A percentile compares a stretch with the other conserved stretches of the same genome.
These are phyloP conservation scores for Alnus glutinosa DNA, from an alignment of 306 rosid species.

Conservation along the genomic window DNA sequence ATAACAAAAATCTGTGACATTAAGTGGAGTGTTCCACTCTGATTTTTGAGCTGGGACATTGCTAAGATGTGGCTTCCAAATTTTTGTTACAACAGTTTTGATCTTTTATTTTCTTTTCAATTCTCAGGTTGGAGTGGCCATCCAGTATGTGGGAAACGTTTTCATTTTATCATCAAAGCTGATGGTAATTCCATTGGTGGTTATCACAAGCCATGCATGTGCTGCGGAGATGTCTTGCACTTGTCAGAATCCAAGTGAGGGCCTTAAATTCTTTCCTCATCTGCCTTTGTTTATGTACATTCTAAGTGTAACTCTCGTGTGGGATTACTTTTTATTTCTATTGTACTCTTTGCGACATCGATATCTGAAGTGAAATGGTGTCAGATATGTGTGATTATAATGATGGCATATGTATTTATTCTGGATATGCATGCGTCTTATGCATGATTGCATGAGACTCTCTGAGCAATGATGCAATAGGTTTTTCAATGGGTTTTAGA, in stretches of 20 bases:
- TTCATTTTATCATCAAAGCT: slow-evolving; percentile 88
- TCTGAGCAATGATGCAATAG: background rate
- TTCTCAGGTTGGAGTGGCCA: slow-evolving; percentile 90
- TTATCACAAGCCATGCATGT: slow-evolving; percentile 93
- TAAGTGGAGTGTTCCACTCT: background rate
- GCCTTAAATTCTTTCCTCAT: slow-evolving; percentile 15
- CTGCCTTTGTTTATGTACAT: background rate
- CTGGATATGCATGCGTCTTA: background rate
- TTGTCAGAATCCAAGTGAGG: slow-evolving; percentile 97
- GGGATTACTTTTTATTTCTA: background rate
- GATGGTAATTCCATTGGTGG: slow-evolving; percentile 95
- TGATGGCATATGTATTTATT: background rate
- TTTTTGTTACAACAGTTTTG: slow-evolving; percentile 11
- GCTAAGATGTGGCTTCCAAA: background rate
- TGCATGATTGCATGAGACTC: background rate
- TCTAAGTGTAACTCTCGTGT: background rate
- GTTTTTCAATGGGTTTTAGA: background rate
- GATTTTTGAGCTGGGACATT: background rate
- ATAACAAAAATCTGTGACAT: background rate
- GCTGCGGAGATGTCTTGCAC: slow-evolving; percentile 91
- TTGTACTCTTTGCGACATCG: background rate
- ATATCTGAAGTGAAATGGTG: background rate
- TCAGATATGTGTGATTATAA: background rate
- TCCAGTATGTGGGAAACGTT: slow-evolving; percentile 90
- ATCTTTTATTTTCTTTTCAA: slow-evolving; percentile 13